These are phyloP conservation scores for Rhododendron henanense DNA, from an alignment of 148 eudicot genomes.

Conservation along the genomic window DNA sequence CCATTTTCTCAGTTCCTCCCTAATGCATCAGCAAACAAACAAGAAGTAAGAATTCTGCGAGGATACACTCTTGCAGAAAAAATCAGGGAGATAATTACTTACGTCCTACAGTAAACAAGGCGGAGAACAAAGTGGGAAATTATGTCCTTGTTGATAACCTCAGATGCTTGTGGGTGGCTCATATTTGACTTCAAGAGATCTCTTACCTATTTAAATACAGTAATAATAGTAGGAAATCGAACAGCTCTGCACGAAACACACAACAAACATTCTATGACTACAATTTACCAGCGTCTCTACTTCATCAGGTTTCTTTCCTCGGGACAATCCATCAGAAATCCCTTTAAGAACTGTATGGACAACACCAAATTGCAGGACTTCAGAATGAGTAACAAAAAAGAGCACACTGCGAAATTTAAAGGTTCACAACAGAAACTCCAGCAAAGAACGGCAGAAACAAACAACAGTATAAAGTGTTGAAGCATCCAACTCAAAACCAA, in stretches of 20 bases:
- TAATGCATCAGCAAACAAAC: conserved; percentile 12
- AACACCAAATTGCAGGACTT: conserved; percentile 1
- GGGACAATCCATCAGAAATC: conserved; percentile 85
- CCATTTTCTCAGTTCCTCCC: conserved; percentile 92
- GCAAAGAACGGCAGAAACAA: not conserved
- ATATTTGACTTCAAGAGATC: conserved; percentile 66
- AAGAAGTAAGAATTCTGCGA: conserved; percentile 3
- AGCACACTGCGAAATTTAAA: not conserved
- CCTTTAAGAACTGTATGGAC: conserved; percentile 61
- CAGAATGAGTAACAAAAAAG: not conserved
- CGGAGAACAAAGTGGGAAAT: conserved; percentile 93
- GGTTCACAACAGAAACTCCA: not conserved
- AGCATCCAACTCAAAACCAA: not conserved
- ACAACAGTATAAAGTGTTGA: not conserved
- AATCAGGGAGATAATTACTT: conserved; percentile 8
- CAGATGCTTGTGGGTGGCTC: conserved; percentile 67
- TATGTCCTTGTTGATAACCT: conserved; percentile 65
- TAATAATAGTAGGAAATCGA: not conserved
- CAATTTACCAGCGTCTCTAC: conserved; percentile 57
- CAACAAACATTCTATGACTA: not conserved
- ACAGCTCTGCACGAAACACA: not conserved
- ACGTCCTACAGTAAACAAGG: conserved; percentile 91
- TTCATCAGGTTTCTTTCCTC: conserved; percentile 76
- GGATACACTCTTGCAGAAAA: not conserved
- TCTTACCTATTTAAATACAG: conserved; percentile 31